Percentiles rank a stretch among this genome's conserved stretches.
phyloP scores from a whole-genome alignment of 2,329 filamentous ascomycete species.

The Paecilomyces sp. region DNA sequence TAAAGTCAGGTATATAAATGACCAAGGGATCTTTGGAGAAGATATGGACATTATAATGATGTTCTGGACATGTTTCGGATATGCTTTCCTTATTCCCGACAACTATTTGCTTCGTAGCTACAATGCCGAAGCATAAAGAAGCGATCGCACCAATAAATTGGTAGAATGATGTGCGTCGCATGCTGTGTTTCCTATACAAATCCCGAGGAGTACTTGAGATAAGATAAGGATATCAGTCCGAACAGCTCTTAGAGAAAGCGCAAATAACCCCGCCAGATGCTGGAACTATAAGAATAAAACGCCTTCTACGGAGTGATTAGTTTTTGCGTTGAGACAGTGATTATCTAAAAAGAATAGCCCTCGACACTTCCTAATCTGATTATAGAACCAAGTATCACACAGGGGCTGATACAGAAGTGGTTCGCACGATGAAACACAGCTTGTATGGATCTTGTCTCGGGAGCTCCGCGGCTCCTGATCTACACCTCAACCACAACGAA shows the following conservation, averaged over 20 bases:
- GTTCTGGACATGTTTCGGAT: neutral
- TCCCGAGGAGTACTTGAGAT: neutral
- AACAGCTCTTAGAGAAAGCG: neutral
- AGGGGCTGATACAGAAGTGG: neutral
- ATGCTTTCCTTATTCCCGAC: neutral
- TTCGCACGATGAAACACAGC: neutral
- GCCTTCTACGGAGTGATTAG: neutral
- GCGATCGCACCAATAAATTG: neutral
- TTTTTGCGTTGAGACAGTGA: neutral
- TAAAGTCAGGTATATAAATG: constrained; percentile 48
- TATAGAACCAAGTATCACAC: neutral
- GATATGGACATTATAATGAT: neutral
- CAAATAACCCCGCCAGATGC: neutral
- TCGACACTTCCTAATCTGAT: neutral
- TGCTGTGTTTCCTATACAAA: neutral
- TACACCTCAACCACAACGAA: neutral
- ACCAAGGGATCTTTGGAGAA: constrained; percentile 44
- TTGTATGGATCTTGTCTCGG: neutral
- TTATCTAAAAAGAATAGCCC: neutral
- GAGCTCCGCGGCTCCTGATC: neutral
- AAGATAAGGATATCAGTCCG: neutral
- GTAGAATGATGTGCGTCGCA: neutral
- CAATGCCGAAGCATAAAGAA: neutral
- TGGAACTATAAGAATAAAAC: neutral
- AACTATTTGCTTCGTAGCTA: neutral